Conservation (phyloP, 208 protist genomes). For the Borovskyia barvae region DNA sequence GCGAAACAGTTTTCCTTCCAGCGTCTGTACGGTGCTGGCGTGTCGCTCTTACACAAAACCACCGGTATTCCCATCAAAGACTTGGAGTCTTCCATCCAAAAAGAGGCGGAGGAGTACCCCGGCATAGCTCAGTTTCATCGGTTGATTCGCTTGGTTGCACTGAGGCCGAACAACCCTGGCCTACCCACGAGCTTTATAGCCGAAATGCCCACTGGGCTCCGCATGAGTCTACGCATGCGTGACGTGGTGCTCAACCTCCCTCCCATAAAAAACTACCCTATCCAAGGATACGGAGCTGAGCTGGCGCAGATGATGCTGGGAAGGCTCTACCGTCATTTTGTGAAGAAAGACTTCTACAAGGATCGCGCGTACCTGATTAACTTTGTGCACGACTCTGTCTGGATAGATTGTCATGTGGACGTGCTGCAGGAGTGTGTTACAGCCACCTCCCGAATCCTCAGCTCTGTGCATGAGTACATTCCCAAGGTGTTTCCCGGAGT, state of each 20-base stretch:
- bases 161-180: slow-evolving; percentile 78
- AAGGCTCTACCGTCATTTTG: slow-evolving; percentile 72
- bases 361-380: slow-evolving; percentile 74
- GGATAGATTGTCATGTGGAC: slow-evolving; percentile 86
- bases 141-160: slow-evolving; percentile 61
- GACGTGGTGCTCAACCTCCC: slow-evolving; percentile 82
- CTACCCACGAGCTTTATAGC: slow-evolving; percentile 77
- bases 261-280: slow-evolving; percentile 88
- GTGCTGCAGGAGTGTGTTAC: slow-evolving; percentile 64
- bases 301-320: slow-evolving; percentile 90
- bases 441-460: slow-evolving; percentile 61
- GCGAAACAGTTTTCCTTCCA: slow-evolving; percentile 92
- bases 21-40: slow-evolving; percentile 84
- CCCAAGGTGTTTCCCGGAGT: slow-evolving; percentile 73
- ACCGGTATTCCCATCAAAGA: slow-evolving; percentile 79
- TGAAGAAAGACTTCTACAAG: slow-evolving; percentile 61
- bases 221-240: slow-evolving; percentile 69
- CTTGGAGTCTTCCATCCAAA: slow-evolving; percentile 60
- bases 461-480: slow-evolving; percentile 70
- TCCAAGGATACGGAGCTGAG: slow-evolving; percentile 88
- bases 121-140: slow-evolving; percentile 74
- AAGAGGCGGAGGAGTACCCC: slow-evolving; percentile 77
- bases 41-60: slow-evolving; percentile 80
- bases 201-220: slow-evolving; percentile 82
- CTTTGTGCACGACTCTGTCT: slow-evolving; percentile 91